phyloP scores from a whole-genome alignment of 2,329 filamentous ascomycete species.

The Xylariaceae sp. region DNA sequence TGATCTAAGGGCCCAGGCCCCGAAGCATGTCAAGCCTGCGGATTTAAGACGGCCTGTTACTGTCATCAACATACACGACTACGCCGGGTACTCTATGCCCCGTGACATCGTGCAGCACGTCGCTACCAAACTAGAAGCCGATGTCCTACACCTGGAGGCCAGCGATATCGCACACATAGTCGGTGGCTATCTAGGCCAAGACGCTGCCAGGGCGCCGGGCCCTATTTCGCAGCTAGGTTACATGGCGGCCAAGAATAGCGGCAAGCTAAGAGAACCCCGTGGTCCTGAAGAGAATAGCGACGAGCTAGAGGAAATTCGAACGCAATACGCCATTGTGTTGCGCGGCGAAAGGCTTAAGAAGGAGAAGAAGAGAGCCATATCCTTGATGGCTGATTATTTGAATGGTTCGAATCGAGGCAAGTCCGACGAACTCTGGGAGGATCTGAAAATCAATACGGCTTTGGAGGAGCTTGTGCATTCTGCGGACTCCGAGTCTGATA shows the following conservation, averaged over 20 bases:
- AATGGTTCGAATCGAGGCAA: slow-evolving; percentile 43
- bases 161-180: slow-evolving; percentile 71
- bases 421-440: slow-evolving; percentile 59
- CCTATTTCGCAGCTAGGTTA: slow-evolving; percentile 59
- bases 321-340: slow-evolving; percentile 21
- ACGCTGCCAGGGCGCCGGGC: slow-evolving; percentile 48
- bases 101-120: slow-evolving; percentile 54
- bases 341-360: slow-evolving; percentile 26
- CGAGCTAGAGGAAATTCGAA: not conserved
- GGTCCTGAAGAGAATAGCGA: slow-evolving; percentile 19
- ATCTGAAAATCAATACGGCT: slow-evolving; percentile 61
- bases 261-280: slow-evolving; percentile 38
- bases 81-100: slow-evolving; percentile 27
- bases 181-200: slow-evolving; percentile 70
- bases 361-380: slow-evolving; percentile 31
- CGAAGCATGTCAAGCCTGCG: slow-evolving; percentile 27
- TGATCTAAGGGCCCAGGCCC: slow-evolving; percentile 30
- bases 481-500: slow-evolving; percentile 40
- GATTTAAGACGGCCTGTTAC: slow-evolving; percentile 35
- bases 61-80: slow-evolving; percentile 32
- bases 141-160: slow-evolving; percentile 70
- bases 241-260: slow-evolving; percentile 56
- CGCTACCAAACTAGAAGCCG: slow-evolving; percentile 63
- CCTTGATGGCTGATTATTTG: slow-evolving; percentile 48
- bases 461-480: slow-evolving; percentile 60